Evolutionary conservation across 108 stramenopile genomes (phyloP).

Genomic region (Discostella pseudostelligera): DNA sequence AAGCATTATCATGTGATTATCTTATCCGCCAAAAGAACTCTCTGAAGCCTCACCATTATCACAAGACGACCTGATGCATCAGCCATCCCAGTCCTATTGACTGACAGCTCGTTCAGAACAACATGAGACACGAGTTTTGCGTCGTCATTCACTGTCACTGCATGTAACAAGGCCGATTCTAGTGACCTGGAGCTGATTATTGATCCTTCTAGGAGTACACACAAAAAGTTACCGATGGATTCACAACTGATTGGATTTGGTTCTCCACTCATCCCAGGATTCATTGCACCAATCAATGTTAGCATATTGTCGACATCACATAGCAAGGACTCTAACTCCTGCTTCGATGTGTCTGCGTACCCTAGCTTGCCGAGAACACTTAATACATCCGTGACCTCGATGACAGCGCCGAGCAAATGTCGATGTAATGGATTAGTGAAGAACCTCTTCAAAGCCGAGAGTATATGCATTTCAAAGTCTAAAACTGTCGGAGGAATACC

Average conservation of each 20-base stretch:
- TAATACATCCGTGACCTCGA: slow-evolving; percentile 24
- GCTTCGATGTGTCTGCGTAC: slow-evolving; percentile 6
- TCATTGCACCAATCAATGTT: slow-evolving; percentile 7
- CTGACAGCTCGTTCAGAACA: background rate
- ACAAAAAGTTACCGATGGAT: slow-evolving; percentile 17
- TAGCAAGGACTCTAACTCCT: slow-evolving; percentile 15
- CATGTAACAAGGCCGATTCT: slow-evolving; percentile 13
- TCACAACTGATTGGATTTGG: slow-evolving; percentile 2
- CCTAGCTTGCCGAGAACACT: slow-evolving; percentile 28
- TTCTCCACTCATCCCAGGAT: background rate
- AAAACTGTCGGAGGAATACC: slow-evolving; percentile 9
- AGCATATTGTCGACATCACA: slow-evolving; percentile 19
- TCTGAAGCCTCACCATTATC: slow-evolving; percentile 13
- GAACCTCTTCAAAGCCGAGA: slow-evolving; percentile 13
- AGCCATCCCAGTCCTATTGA: background rate
- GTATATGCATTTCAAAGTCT: slow-evolving; percentile 22
- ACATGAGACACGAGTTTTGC: background rate
- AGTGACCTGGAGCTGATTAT: slow-evolving; percentile 11
- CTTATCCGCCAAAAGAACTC: background rate
- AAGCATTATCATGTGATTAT: too few species aligned
- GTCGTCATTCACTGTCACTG: background rate
- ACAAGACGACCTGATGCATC: background rate
- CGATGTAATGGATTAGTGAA: slow-evolving; percentile 2
- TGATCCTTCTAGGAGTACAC: slow-evolving; percentile 28
- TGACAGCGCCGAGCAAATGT: slow-evolving; percentile 12